Conservation (phyloP, 176 grass and related monocot species). For the Ensete ventricosum region DNA sequence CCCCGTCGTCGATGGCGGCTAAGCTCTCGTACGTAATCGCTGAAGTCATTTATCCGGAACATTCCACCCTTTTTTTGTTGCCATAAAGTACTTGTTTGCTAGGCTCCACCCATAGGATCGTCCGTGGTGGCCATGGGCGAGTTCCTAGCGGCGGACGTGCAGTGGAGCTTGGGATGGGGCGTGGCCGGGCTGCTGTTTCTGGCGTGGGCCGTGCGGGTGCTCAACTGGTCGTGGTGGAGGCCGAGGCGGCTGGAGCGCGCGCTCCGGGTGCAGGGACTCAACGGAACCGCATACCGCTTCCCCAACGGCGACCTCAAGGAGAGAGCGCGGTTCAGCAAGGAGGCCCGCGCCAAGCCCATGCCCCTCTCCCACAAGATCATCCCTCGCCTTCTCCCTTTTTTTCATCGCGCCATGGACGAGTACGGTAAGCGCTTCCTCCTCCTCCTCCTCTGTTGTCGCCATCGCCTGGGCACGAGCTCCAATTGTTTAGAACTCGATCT, state of each 20-base stretch:
- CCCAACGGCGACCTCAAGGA: constrained; percentile 40
- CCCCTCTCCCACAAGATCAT: constrained; percentile 30
- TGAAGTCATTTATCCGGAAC: too few relatives aligned
- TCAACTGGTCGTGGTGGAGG: constrained; percentile 30
- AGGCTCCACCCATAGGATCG: too few relatives aligned
- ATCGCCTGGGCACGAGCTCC: background rate
- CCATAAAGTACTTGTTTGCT: too few relatives aligned
- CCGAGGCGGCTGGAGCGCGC: constrained; percentile 24
- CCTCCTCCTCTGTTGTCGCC: background rate
- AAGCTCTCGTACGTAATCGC: too few relatives aligned
- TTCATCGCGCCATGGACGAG: constrained; percentile 24
- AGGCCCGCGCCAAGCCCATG: constrained; percentile 35
- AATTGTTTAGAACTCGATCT: too few relatives aligned
- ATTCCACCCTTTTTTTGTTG: too few relatives aligned
- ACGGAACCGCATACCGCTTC: constrained; percentile 40
- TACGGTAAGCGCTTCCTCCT: constrained; percentile 27
- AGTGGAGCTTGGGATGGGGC: background rate
- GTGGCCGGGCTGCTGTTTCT: background rate
- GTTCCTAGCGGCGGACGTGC: too few relatives aligned
- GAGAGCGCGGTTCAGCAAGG: constrained; percentile 5
- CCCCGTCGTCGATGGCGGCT: too few relatives aligned
- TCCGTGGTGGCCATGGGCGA: too few relatives aligned
- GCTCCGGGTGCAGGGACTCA: constrained; percentile 43
- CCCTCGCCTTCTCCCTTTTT: constrained; percentile 22
- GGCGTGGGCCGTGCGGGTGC: constrained; percentile 10